Evolutionary conservation across 768 basidiomycete species (phyloP).

Genomic region (Kockovaella imperatae): DNA sequence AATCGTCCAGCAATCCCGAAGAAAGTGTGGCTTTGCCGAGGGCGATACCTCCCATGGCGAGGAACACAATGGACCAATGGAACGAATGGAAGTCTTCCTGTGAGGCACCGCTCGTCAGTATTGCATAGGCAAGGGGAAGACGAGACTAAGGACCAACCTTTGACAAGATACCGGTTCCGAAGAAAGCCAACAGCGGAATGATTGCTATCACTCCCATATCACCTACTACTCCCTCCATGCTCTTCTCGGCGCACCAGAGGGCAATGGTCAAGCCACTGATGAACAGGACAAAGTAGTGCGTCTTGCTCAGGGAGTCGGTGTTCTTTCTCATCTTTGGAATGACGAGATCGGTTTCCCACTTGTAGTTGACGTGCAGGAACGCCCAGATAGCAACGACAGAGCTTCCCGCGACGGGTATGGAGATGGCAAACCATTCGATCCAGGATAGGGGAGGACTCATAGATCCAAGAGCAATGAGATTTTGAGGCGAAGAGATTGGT

Average conservation of each 20-base stretch:
- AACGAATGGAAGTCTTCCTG: conserved; percentile 47
- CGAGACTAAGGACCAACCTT: conserved; percentile 55
- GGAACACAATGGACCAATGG: conserved; percentile 42
- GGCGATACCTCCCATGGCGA: conserved; percentile 80
- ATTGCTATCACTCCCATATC: conserved; percentile 98
- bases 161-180: conserved; percentile 82
- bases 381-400: conserved; percentile 89
- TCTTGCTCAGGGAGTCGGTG: conserved; percentile 67
- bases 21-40: conserved; percentile 86
- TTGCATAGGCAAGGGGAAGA: too few relatives aligned
- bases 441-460: conserved; percentile 84
- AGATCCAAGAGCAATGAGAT: conserved; percentile 77
- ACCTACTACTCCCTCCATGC: conserved; percentile 66
- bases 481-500: conserved; percentile 96
- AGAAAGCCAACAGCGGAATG: conserved; percentile 86
- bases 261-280: conserved; percentile 77
- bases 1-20: conserved; percentile 73
- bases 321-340: conserved; percentile 79
- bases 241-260: conserved; percentile 81
- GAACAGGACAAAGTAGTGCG: conserved; percentile 82
- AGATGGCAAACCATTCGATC: conserved; percentile 88
- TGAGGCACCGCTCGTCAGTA: not conserved
- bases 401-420: conserved; percentile 77
- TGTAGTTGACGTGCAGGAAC: conserved; percentile 73
- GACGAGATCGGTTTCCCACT: conserved; percentile 57